Conservation (phyloP, 164 flowering plant genomes). For the Platanus orientalis region DNA sequence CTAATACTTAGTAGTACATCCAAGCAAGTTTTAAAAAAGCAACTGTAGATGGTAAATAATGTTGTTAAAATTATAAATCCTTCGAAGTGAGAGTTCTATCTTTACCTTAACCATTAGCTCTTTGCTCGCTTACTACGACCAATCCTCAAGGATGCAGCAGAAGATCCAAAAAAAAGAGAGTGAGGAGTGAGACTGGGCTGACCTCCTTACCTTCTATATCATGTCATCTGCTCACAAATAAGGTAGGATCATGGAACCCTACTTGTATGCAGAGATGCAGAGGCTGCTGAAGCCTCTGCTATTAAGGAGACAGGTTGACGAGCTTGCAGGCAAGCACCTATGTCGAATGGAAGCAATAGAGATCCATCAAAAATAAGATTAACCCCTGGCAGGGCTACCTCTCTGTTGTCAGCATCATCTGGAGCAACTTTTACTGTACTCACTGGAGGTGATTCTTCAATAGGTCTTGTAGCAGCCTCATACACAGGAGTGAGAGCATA, state of each 20-base stretch:
- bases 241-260: constrained; percentile 17
- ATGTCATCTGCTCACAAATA: background rate
- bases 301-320: constrained; percentile 85
- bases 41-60: background rate
- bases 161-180: constrained; percentile 15
- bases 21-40: background rate
- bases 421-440: constrained; percentile 43
- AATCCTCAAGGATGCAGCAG: constrained; percentile 8
- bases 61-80: no score
- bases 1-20: no score
- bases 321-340: constrained; percentile 94
- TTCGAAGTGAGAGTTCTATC: background rate
- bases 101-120: constrained; percentile 14
- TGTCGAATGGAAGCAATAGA: constrained; percentile 82
- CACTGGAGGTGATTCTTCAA: constrained; percentile 47
- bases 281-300: constrained; percentile 78
- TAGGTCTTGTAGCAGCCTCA: constrained; percentile 71
- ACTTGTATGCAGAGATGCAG: constrained; percentile 50
- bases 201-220: background rate
- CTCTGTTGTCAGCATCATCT: constrained; percentile 74
- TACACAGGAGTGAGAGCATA: constrained; percentile 76
- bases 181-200: constrained; percentile 1
- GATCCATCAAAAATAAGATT: constrained; percentile 88
- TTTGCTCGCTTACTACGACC: constrained; percentile 4
- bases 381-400: constrained; percentile 79